Base-by-base conservation (phyloP, 306 rosid species). In the Amphicarpaea edgeworthii region DNA sequence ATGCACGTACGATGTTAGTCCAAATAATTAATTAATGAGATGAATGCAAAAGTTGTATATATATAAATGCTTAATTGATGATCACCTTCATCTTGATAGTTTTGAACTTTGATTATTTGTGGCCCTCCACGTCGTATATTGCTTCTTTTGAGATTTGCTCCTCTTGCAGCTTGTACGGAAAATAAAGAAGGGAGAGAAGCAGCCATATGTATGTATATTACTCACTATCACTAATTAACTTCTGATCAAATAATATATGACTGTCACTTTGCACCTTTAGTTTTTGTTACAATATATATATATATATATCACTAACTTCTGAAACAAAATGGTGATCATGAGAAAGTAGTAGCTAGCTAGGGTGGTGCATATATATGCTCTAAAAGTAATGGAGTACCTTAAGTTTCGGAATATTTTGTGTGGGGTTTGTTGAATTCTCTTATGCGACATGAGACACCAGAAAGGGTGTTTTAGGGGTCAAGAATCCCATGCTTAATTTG, bases 31-130 rank as follows among this genome's bases (percentile, higher is more conserved):
- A 8, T 21, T n/a, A n/a, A n/a, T n/a, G 3, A n/a, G 8, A 32
- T 21, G 21, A 68, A n/a, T n/a, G n/a, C n/a, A n/a, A n/a, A n/a
- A n/a, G n/a, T n/a, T n/a, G n/a, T n/a, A n/a, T n/a, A n/a, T n/a
- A n/a, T n/a, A n/a, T n/a, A n/a, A n/a, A n/a, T n/a, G n/a, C n/a
- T n/a, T n/a, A n/a, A 65, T 38, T 37, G 42, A 73, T 53, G 5
- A 60, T 73, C 63, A 83, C 90, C 90, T 74, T 86, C 88, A 57
- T 88, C 90, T 64, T 79, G 83, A 62, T 72, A 80, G 78, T 77
- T 76, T 11, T 83, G 89, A 76, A 68, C 71, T 53, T 40, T 83
- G 0, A 81, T 62, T 1, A 80, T 24, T 69, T 47, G 77, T 15
- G 72, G 11, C 11, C 66, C 37, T 75, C 14, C 49, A 75, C 45